Evolutionary conservation across 306 rosid genomes (phyloP), one percentile per base, ranked within the genome.

Genomic region (Geum urbanum): DNA sequence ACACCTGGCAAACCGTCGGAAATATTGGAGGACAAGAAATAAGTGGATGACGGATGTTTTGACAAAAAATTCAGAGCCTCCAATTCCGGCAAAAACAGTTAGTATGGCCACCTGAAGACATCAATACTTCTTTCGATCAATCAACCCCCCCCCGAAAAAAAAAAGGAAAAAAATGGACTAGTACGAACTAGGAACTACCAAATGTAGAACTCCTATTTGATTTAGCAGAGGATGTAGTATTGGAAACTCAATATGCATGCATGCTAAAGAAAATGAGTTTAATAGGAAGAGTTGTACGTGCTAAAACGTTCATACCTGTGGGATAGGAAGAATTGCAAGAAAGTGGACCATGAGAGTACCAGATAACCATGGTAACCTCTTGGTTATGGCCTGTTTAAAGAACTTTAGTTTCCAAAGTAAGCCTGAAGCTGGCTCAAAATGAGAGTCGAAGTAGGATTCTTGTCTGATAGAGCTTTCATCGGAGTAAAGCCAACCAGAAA

Each of bases 271-370:
- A 24, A 24, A 24, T 24, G 27, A 24, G 27, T 24, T 4, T 55
- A 18, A 20, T 1, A 5, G 39, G 61, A 22, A 22, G 24, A 53
- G 18, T 8, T 47, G 12, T 24, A 24, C 27, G 27, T 53, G 27
- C 27, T 18, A n/a, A 9, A 47, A 20, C 18, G 24, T 39, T 18
- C 16, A 11, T 48, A 67, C 68, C 73, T 60, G 77, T 7, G 75
- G 79, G 59, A 76, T 12, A 6, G 79, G 79, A 40, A 76, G 74
- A 41, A 76, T 18, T 19, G 62, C 50, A 1, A 76, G 59, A 43
- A 70, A 2, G 11, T 37, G 27, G 9, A 65, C 14, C 8, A 20
- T 0, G 46, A 77, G 24, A 64, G 15, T 6, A 19, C 39, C 40
- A 56, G 62, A 56, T 56, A 41, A 37, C 56, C 56, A 63, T 9